Conservation (phyloP, 371 early-diverging fungal species). For the Fennellomyces sp. region DNA sequence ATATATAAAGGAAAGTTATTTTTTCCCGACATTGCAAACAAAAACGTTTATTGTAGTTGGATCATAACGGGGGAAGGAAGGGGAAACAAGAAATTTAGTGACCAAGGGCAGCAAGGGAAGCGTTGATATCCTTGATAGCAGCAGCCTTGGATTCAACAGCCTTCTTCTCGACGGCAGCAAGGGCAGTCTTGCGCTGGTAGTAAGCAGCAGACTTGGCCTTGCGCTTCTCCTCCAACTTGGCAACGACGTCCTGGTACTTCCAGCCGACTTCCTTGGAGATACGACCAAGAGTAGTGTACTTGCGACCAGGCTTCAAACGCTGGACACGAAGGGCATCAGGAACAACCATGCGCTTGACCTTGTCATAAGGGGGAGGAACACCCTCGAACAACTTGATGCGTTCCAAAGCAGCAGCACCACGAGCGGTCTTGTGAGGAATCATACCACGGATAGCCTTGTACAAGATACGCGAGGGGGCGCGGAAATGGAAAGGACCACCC, state of each 20-base stretch:
- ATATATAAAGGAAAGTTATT: neutral
- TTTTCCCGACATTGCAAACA: slow-evolving; percentile 9
- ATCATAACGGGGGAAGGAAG: neutral
- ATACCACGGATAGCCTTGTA: slow-evolving; percentile 98
- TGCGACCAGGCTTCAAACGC: slow-evolving; percentile 96
- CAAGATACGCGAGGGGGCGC: slow-evolving; percentile 98
- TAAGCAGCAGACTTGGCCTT: slow-evolving; percentile 92
- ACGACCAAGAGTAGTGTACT: slow-evolving; percentile 95
- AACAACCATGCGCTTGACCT: slow-evolving; percentile 95
- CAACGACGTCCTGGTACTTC: slow-evolving; percentile 98
- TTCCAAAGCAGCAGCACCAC: slow-evolving; percentile 97
- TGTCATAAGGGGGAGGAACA: slow-evolving; percentile 98
- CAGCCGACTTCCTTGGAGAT: slow-evolving; percentile 98
- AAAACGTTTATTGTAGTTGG: slow-evolving; percentile 1
- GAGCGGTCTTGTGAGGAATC: slow-evolving; percentile 99
- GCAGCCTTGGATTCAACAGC: slow-evolving; percentile 52
- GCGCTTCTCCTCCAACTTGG: slow-evolving; percentile 96
- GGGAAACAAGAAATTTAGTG: slow-evolving; percentile 37
- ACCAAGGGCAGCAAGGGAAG: slow-evolving; percentile 57
- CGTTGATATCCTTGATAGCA: slow-evolving; percentile 51
- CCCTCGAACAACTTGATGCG: slow-evolving; percentile 99
- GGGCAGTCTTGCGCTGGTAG: slow-evolving; percentile 85
- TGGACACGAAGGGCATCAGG: slow-evolving; percentile 97
- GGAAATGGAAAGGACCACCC: slow-evolving; percentile 99
- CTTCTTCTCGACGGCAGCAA: slow-evolving; percentile 51